phyloP scores from a whole-genome alignment of 257 asterid species.

The Echium plantagineum region DNA sequence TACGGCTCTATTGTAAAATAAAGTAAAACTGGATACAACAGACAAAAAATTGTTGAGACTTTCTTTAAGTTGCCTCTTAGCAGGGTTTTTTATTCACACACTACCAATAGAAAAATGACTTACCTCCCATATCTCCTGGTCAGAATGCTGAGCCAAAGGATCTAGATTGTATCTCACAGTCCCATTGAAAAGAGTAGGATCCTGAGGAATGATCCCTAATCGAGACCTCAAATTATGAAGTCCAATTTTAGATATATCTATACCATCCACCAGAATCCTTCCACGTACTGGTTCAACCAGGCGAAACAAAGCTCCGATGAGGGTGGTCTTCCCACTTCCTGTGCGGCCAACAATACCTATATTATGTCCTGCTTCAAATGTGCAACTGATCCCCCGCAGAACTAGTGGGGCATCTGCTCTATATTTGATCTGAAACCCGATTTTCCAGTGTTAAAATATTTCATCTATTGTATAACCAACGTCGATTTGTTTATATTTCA shows the following conservation, averaged over 20 bases:
- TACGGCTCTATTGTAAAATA: too few species aligned
- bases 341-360: slow-evolving; percentile 4
- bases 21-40: too few species aligned
- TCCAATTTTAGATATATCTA: slow-evolving; percentile 61
- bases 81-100: background rate
- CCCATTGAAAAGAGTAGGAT: slow-evolving; percentile 86
- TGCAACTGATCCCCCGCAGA: background rate
- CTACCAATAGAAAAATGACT: background rate
- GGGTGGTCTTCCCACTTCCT: slow-evolving; percentile 1
- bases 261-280: slow-evolving; percentile 77
- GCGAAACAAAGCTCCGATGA: slow-evolving; percentile 52
- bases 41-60: too few species aligned
- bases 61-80: too few species aligned
- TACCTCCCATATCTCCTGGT: slow-evolving; percentile 85
- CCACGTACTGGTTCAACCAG: slow-evolving; percentile 84
- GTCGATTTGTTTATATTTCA: background rate
- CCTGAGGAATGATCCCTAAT: slow-evolving; percentile 92
- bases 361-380: slow-evolving; percentile 1
- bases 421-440: slow-evolving; percentile 1
- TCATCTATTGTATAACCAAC: background rate
- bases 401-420: background rate
- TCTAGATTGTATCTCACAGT: slow-evolving; percentile 83
- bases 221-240: slow-evolving; percentile 84
- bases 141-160: slow-evolving; percentile 64
- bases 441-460: background rate